Evolutionary conservation across 169 alveolate species (phyloP).

Genomic region (Plasmodium sp.): DNA sequence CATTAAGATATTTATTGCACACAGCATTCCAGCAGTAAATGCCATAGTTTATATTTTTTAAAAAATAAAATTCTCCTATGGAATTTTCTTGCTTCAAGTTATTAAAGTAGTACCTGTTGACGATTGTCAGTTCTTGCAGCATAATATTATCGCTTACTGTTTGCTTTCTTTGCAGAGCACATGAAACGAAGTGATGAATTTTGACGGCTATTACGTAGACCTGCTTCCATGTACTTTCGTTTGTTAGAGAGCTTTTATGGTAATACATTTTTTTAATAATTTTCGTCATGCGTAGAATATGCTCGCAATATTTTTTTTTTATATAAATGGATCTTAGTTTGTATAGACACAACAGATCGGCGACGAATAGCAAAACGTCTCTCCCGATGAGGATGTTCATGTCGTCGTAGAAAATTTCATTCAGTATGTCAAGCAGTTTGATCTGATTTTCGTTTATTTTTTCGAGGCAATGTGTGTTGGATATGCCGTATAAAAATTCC

Average conservation of each 20-base stretch:
- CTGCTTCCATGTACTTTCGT: slow-evolving; percentile 45
- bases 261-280: slow-evolving; percentile 18
- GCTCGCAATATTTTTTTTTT: slow-evolving; percentile 56
- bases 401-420: slow-evolving; percentile 45
- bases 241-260: slow-evolving; percentile 19
- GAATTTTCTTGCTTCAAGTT: slow-evolving; percentile 44
- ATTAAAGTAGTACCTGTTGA: slow-evolving; percentile 59
- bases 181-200: slow-evolving; percentile 30
- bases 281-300: slow-evolving; percentile 24
- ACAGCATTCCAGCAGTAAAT: slow-evolving; percentile 72
- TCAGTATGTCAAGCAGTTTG: not conserved
- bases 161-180: slow-evolving; percentile 56
- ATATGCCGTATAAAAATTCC: slow-evolving; percentile 54
- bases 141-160: slow-evolving; percentile 49
- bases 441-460: slow-evolving; percentile 56
- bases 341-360: slow-evolving; percentile 66
- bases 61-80: slow-evolving; percentile 52
- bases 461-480: slow-evolving; percentile 14
- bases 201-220: slow-evolving; percentile 60
- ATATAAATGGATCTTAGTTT: slow-evolving; percentile 62
- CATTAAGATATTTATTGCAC: slow-evolving; percentile 43
- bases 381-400: slow-evolving; percentile 67
- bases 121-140: slow-evolving; percentile 51
- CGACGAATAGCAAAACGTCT: slow-evolving; percentile 48
- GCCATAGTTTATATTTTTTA: slow-evolving; percentile 67